Evolutionary conservation across 352 stramenopile species (phyloP), one percentile per base, ranked within the genome.

Genomic region (Vaucheria bursata): DNA sequence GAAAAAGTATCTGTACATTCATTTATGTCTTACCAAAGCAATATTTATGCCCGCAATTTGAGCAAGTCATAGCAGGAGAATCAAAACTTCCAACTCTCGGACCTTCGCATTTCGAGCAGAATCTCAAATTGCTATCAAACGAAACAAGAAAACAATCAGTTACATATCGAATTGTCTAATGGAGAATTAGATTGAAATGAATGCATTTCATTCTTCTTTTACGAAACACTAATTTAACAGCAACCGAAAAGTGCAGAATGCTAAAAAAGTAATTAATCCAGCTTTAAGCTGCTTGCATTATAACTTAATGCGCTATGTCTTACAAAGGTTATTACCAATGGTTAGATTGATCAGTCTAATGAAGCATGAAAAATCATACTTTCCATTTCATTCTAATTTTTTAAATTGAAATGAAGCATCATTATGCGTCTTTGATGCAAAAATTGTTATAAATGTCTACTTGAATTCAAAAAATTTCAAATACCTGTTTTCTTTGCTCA

Each of bases 311-410:
- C 45, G 25, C 45, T 59, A 18, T 12, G 45, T 59, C 12, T 12
- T 25, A 59, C 25, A 18, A 25, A 18, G 45, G 12, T 59, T 7
- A 66, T 67, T 39, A 73, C 36, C 31, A 37, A 1, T 33, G 31
- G 66, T 3, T 32, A 0, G 38, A 37, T 33, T 39, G 66, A 6
- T 53, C 67, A 71, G 29, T 3, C 67, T 7, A 31, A 73, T 38
- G 29, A 29, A 70, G 40, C 18, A 1, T 71, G 78, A 5, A 83
- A 79, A 40, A 88, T 90, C n/a, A 85, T 79, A 0, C 59, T 29
- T 34, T 49, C 29, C 64, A 18, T 12, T 65, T 65, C 64, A 7
- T 7, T 34, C 3, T 49, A 34, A 1, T 31, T 33, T 1, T 34
- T 4, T 29, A 76, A 12, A 6, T 8, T n/a, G 32, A n/a, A 72